Base-by-base conservation (phyloP, 768 basidiomycete species). In the Trametopsis cervina region DNA sequence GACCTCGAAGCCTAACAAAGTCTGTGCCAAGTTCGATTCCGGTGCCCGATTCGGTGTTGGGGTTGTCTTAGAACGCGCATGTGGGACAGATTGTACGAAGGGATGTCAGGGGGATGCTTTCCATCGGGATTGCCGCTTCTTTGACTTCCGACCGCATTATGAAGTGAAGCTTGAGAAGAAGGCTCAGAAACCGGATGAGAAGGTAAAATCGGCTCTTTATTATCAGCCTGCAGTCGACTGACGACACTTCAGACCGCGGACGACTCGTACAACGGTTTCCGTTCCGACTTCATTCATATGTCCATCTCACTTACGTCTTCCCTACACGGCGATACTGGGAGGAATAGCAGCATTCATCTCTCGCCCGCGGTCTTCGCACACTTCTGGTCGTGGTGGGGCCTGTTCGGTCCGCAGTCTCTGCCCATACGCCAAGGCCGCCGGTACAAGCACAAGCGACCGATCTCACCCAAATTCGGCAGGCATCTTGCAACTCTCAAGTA, bases 401-500 rank as follows among this genome's bases (percentile, higher is more conserved):
- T 93, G 3, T 98, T 97, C 58, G 85, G 93, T 58, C 73, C 80
- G 44, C 68, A 90, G 50, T 83, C 88, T 1, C 71, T 95, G 7
- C 92, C 92, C 1, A 85, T 93, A 39, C 82, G 91, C 7, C 89
- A 94, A 59, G 94, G 94, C n/a, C 74, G 72, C 11, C 81, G 86
- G 40, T 92, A 86, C 66, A 83, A 84, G 1, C 70, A 72, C 37
- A 68, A 70, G 1, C 79, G 83, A 22, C 74, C 75, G 1, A 73
- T 83, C 11, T 86, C 90, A 0, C 89, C 88, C 11, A 96, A 96
- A 67, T 83, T 97, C 58, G 83, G 89, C 29, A 78, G 83, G 29
- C 89, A 92, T 63, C 68, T 94, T 20, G 92, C 88, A 11, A 96
- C 94, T 2, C 69, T 98, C 63, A 96, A 96, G 65, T 96, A 96